Conservation (phyloP, 139 green algal genomes). For the Nannochloris sp. region DNA sequence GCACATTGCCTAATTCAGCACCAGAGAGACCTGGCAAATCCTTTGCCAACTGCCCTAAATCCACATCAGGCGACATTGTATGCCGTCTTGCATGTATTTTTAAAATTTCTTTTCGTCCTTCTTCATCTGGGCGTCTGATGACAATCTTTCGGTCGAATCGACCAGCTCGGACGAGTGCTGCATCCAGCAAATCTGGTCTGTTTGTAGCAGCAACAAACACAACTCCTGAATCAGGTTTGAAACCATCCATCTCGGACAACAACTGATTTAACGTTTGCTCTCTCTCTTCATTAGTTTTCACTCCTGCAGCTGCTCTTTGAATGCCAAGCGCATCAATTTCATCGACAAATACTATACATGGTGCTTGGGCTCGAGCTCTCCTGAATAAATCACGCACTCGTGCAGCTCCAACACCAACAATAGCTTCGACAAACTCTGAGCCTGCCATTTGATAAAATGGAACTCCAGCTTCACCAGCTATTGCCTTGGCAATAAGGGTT, state of each 20-base stretch:
- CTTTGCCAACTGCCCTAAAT: conserved; percentile 80
- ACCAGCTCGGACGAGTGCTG: conserved; percentile 75
- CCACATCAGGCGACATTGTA: conserved; percentile 56
- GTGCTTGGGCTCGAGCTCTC: conserved; percentile 67
- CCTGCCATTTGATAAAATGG: conserved; percentile 91
- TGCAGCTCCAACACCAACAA: conserved; percentile 92
- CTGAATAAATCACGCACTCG: conserved; percentile 95
- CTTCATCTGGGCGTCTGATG: conserved; percentile 64
- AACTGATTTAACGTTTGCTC: conserved; percentile 98
- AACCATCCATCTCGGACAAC: conserved; percentile 97
- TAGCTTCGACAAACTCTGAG: conserved; percentile 95
- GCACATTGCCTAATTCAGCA: conserved; percentile 89
- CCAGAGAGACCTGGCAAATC: conserved; percentile 82
- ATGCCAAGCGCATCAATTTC: conserved; percentile 94
- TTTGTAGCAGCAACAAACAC: conserved; percentile 96
- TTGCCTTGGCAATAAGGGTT: conserved; percentile 86
- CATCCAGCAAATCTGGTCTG: conserved; percentile 65
- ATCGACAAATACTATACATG: conserved; percentile 97
- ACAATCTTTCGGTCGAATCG: conserved; percentile 90
- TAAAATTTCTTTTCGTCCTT: conserved; percentile 68
- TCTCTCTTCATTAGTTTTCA: conserved; percentile 50
- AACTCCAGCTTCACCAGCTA: conserved; percentile 79
- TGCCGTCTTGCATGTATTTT: conserved; percentile 46
- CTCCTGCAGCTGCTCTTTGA: conserved; percentile 57
- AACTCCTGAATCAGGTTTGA: conserved; percentile 83